Conservation (phyloP, 345 rosid species). For the Aquilaria yunnanensis region DNA sequence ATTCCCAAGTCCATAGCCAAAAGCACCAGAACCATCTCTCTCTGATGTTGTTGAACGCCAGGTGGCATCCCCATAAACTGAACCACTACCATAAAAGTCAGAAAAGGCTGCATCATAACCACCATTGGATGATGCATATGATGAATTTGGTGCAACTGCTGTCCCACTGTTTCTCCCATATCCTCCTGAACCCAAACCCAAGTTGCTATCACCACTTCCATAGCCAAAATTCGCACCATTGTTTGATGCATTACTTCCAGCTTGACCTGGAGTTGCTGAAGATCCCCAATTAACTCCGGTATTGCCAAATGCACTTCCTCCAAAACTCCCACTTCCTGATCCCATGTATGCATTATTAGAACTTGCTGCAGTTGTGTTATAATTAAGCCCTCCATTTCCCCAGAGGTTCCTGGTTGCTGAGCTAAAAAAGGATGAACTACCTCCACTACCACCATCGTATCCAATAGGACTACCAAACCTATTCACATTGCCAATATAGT, state of each 20-base stretch:
- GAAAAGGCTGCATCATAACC: conserved; percentile 45
- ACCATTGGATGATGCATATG: conserved; percentile 45
- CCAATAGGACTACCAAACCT: conserved; percentile 46
- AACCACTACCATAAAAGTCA: conserved; percentile 42
- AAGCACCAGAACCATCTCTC: conserved; percentile 44
- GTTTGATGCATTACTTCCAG: conserved; percentile 35
- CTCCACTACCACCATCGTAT: conserved; percentile 61
- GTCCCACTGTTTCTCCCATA: conserved; percentile 47
- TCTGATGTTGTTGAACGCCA: conserved; percentile 52
- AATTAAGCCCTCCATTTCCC: conserved; percentile 59
- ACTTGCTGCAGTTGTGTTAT: conserved; percentile 32
- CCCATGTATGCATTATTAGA: conserved; percentile 40
- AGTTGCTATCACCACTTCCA: conserved; percentile 49
- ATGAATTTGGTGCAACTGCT: conserved; percentile 33
- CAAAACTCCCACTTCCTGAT: conserved; percentile 42
- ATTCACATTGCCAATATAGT: conserved; percentile 53
- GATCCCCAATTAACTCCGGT: conserved; percentile 45
- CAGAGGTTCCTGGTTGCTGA: conserved; percentile 55
- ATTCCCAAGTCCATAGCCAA: conserved; percentile 41
- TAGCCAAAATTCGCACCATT: conserved; percentile 41
- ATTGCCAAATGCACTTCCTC: conserved; percentile 44
- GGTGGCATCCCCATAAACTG: conserved; percentile 50
- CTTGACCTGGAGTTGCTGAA: conserved; percentile 45
- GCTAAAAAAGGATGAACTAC: conserved; percentile 68
- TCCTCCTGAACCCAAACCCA: conserved; percentile 39